phyloP scores from a whole-genome alignment of 805 yeast genomes.

The Candida silvatica region DNA sequence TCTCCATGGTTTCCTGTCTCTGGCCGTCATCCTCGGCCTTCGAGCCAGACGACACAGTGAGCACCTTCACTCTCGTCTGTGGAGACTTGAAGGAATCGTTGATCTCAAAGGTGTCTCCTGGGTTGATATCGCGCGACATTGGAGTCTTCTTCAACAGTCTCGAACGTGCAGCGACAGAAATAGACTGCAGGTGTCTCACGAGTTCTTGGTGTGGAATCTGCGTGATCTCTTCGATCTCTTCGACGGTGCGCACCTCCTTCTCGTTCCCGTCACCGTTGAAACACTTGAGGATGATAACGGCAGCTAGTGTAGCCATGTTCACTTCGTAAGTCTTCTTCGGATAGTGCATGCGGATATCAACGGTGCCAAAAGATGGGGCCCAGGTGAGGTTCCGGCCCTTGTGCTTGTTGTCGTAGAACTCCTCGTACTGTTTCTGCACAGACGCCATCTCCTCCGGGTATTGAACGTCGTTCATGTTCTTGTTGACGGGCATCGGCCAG shows the following conservation, averaged over 20 bases:
- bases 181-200: slow-evolving; percentile 64
- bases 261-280: slow-evolving; percentile 54
- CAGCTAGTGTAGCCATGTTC: slow-evolving; percentile 73
- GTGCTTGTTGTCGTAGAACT: slow-evolving; percentile 41
- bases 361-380: slow-evolving; percentile 79
- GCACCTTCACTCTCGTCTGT: slow-evolving; percentile 60
- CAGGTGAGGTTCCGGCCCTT: slow-evolving; percentile 58
- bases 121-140: slow-evolving; percentile 59
- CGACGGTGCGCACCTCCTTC: slow-evolving; percentile 41
- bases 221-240: slow-evolving; percentile 57
- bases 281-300: slow-evolving; percentile 57
- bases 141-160: slow-evolving; percentile 70
- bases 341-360: slow-evolving; percentile 68
- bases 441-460: slow-evolving; percentile 37
- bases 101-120: slow-evolving; percentile 54
- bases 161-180: slow-evolving; percentile 76
- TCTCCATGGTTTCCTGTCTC: slow-evolving; percentile 42
- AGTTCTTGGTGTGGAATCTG: slow-evolving; percentile 68
- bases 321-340: slow-evolving; percentile 67
- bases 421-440: slow-evolving; percentile 37
- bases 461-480: slow-evolving; percentile 24
- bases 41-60: slow-evolving; percentile 47
- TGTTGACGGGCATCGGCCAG: slow-evolving; percentile 55
- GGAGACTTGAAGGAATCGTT: slow-evolving; percentile 66
- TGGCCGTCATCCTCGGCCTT: slow-evolving; percentile 47